Evolutionary conservation across 192 early-diverging fungal genomes (phyloP).

Genomic region (Gamsiella multidivaricata): DNA sequence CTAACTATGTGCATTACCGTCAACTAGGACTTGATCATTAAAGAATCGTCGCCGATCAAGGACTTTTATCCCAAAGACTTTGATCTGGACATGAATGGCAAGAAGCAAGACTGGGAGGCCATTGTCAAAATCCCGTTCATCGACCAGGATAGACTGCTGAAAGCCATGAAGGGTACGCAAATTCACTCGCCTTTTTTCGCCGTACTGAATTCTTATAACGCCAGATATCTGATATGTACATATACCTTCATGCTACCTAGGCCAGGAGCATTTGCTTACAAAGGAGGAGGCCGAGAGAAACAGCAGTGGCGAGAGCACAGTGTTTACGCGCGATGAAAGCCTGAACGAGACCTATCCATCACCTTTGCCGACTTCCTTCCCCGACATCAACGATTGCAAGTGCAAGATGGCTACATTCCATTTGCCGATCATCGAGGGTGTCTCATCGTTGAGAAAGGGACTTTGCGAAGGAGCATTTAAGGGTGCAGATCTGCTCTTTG

Average conservation of each 20-base stretch:
- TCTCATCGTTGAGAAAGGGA: slow-evolving; percentile 64
- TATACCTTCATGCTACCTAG: slow-evolving; percentile 12
- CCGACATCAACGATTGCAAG: slow-evolving; percentile 68
- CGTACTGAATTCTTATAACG: no score
- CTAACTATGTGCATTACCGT: neutral
- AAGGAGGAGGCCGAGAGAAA: slow-evolving; percentile 70
- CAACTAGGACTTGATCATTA: slow-evolving; percentile 80
- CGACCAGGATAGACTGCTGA: slow-evolving; percentile 85
- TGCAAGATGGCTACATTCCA: slow-evolving; percentile 58
- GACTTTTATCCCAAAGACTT: slow-evolving; percentile 96
- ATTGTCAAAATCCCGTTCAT: slow-evolving; percentile 99
- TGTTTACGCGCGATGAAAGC: slow-evolving; percentile 69
- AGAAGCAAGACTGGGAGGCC: slow-evolving; percentile 98
- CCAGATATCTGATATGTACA: no score
- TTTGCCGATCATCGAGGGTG: slow-evolving; percentile 70
- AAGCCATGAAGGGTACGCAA: slow-evolving; percentile 72
- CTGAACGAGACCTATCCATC: slow-evolving; percentile 59
- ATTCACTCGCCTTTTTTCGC: no score
- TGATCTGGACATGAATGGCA: slow-evolving; percentile 96
- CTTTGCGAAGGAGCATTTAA: slow-evolving; percentile 71
- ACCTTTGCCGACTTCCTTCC: slow-evolving; percentile 74
- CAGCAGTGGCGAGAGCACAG: slow-evolving; percentile 67
- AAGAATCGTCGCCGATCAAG: slow-evolving; percentile 87
- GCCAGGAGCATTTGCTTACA: slow-evolving; percentile 69
- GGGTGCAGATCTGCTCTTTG: slow-evolving; percentile 74